Evolutionary conservation across 768 basidiomycete genomes (phyloP).

Genomic region (Dictyophora rubrovolvata): DNA sequence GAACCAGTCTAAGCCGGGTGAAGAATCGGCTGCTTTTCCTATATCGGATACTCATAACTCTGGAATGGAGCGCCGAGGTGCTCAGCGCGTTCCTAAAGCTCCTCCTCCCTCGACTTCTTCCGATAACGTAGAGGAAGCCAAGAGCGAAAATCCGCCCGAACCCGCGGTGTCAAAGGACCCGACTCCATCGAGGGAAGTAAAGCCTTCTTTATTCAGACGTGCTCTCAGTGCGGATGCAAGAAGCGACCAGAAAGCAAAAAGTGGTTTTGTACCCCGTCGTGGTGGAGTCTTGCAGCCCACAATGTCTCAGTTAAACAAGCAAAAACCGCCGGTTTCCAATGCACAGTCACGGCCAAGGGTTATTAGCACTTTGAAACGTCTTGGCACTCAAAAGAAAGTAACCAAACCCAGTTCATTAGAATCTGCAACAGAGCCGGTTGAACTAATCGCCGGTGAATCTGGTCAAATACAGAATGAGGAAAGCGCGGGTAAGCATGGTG

Average conservation of each 20-base stretch:
- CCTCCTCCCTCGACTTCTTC: background rate
- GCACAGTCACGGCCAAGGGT: background rate
- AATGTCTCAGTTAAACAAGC: conserved; percentile 7
- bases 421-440: background rate
- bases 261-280: conserved; percentile 1
- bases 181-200: background rate
- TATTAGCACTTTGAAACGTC: background rate
- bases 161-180: background rate
- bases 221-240: background rate
- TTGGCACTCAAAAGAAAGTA: background rate
- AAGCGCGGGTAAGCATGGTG: background rate
- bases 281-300: conserved; percentile 5
- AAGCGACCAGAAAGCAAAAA: background rate
- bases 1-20: background rate
- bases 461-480: background rate
- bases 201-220: conserved; percentile 6
- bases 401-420: background rate
- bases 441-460: background rate
- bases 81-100: conserved; percentile 6
- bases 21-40: background rate
- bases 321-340: background rate
- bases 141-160: background rate
- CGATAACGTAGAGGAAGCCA: background rate
- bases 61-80: background rate
- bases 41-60: background rate